Base-by-base conservation (phyloP, 2,329 filamentous ascomycete species). In the Curvularia hawaiiensis region DNA sequence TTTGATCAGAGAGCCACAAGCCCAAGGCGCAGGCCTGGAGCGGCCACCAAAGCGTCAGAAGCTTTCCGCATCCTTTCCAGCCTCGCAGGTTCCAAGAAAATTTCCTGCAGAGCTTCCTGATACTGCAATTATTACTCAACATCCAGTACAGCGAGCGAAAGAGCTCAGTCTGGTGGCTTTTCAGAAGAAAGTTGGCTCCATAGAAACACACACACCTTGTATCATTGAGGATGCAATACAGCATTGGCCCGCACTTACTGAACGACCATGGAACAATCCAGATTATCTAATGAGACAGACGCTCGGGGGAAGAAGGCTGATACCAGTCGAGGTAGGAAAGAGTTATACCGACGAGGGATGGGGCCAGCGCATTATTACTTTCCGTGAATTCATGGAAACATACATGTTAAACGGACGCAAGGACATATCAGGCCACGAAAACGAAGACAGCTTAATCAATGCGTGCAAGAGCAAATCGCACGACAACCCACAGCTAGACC, bases 321-420 rank as follows among this genome's bases (percentile, higher is more conserved):
- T 98, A 0, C 94, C 94, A 0, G 84, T 97, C 3, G 93, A 98
- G 74, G 76, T 95, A 2, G 94, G 95, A 0, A 82, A 90, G 46
- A 95, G 90, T 70, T 99, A 98, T 71, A 93, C 92, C 1, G 92
- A 97, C 62, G 84, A 85, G 20, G 88, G 83, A 22, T 97, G 94
- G 93, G 87, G 88, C 0, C 94, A 98, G 75, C 84, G 87, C 53
- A 86, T 98, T 26, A 84, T 96, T 48, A 80, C 85, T 0, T 96
- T 98, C 67, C 77, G 79, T 5, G 79, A 88, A 0, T 96, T 97
- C 63, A 78, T 97, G 47, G 65, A 79, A 5, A 74, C 75, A 0
- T 88, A 90, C 70, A 83, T 96, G 58, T 61, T 83, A 20, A 9
- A 46, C 7, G 31, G 16, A 8, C 7, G 14, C 30, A 12, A 28